A percentile compares a stretch with the other conserved stretches of the same genome.
phyloP scores from a whole-genome alignment of 306 rosid species.

The Vachellia collinsii region DNA sequence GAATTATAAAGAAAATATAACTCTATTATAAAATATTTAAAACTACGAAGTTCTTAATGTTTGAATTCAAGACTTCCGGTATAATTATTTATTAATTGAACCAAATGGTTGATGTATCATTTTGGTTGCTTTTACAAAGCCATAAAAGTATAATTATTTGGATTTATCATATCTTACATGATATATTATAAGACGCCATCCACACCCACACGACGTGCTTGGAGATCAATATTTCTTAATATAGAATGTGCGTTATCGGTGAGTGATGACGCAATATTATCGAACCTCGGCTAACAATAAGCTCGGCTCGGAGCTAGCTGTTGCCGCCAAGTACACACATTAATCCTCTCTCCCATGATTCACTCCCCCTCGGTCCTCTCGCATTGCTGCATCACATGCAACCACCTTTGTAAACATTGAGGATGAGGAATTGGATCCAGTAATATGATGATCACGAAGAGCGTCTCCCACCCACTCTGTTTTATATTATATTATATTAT shows the following conservation, averaged over 20 bases:
- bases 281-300: too few relatives aligned
- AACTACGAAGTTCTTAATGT: too few relatives aligned
- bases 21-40: too few relatives aligned
- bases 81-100: too few relatives aligned
- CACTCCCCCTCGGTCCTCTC: not conserved
- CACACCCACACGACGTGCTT: not conserved
- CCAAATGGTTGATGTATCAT: too few relatives aligned
- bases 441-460: not conserved
- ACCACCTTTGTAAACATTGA: not conserved
- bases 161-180: conserved; percentile 46
- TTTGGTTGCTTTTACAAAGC: too few relatives aligned
- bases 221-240: not conserved
- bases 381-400: not conserved
- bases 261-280: not conserved
- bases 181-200: not conserved
- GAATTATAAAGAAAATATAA: too few relatives aligned
- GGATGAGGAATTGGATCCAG: not conserved
- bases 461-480: not conserved
- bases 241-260: not conserved
- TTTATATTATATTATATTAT: not conserved
- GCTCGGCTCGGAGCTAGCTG: too few relatives aligned
- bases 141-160: conserved; percentile 23
- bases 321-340: not conserved
- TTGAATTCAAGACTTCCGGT: too few relatives aligned
- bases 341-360: not conserved